These are phyloP conservation scores for Aureobasidium vineae DNA, from an alignment of 2,329 filamentous ascomycete species.

Conservation along the genomic window DNA sequence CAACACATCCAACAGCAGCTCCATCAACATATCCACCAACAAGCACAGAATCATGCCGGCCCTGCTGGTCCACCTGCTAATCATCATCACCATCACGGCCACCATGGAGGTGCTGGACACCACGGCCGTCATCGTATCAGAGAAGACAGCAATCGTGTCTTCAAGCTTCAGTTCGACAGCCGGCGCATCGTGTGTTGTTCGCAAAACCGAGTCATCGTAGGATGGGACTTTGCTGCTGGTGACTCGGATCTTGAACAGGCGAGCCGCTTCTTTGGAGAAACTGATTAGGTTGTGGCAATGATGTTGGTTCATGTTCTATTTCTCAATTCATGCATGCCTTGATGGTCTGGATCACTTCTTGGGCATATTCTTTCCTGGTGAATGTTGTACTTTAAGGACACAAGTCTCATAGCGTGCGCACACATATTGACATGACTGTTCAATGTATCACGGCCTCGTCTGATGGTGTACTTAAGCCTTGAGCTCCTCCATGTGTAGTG, in stretches of 20 bases:
- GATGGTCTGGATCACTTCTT: neutral
- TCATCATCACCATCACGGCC: constrained; percentile 18
- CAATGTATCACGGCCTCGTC: neutral
- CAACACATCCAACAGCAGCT: neutral
- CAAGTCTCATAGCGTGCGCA: neutral
- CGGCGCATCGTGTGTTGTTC: constrained; percentile 92
- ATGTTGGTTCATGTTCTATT: neutral
- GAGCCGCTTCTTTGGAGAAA: constrained; percentile 29
- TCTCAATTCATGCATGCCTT: neutral
- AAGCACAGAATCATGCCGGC: constrained; percentile 40
- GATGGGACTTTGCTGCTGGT: constrained; percentile 94
- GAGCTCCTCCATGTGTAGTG: neutral
- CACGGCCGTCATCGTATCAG: constrained; percentile 29
- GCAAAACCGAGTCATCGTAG: constrained; percentile 86
- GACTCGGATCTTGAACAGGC: constrained; percentile 60
- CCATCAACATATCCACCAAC: constrained; percentile 30
- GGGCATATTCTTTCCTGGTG: constrained; percentile 1
- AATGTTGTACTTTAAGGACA: neutral
- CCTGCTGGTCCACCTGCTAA: constrained; percentile 23
- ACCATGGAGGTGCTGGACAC: constrained; percentile 16
- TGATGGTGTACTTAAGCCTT: neutral
- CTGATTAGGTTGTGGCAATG: constrained; percentile 17
- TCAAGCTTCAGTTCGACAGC: constrained; percentile 96
- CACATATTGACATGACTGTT: constrained; percentile 5
- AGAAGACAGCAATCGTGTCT: constrained; percentile 64